Conservation (phyloP, 768 basidiomycete genomes). For the Tylopilus sp. region DNA sequence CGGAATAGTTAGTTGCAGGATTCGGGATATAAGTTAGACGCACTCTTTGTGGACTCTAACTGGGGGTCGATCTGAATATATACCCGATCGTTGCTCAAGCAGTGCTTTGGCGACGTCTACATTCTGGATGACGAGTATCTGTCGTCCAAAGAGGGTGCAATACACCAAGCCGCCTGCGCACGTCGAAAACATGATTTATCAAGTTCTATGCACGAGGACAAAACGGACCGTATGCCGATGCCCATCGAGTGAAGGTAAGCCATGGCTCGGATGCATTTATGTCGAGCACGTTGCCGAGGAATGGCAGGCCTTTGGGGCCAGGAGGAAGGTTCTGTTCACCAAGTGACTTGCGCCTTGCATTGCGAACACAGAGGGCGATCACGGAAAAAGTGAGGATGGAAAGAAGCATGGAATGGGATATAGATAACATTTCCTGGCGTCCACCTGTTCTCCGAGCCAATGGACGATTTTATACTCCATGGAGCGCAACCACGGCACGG, state of each 20-base stretch:
- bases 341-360: slow-evolving; percentile 11
- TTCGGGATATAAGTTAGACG: neutral
- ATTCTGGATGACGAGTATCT: slow-evolving; percentile 34
- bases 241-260: slow-evolving; percentile 34
- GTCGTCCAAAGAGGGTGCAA: slow-evolving; percentile 30
- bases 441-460: neutral
- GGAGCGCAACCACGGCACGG: neutral
- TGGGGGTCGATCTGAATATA: slow-evolving; percentile 39
- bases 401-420: slow-evolving; percentile 7
- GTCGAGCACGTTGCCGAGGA: slow-evolving; percentile 28
- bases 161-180: slow-evolving; percentile 31
- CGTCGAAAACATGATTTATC: neutral
- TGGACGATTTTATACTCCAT: slow-evolving; percentile 15
- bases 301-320: slow-evolving; percentile 30
- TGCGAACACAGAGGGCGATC: slow-evolving; percentile 7
- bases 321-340: slow-evolving; percentile 20
- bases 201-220: neutral
- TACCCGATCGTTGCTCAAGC: slow-evolving; percentile 33
- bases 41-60: slow-evolving; percentile 27
- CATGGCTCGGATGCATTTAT: slow-evolving; percentile 27
- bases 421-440: slow-evolving; percentile 2
- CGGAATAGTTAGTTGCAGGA: neutral
- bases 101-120: slow-evolving; percentile 31
- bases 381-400: slow-evolving; percentile 3
- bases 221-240: slow-evolving; percentile 21